Conservation (phyloP, 495 filamentous ascomycete genomes). For the Neurospora sublineolata region DNA sequence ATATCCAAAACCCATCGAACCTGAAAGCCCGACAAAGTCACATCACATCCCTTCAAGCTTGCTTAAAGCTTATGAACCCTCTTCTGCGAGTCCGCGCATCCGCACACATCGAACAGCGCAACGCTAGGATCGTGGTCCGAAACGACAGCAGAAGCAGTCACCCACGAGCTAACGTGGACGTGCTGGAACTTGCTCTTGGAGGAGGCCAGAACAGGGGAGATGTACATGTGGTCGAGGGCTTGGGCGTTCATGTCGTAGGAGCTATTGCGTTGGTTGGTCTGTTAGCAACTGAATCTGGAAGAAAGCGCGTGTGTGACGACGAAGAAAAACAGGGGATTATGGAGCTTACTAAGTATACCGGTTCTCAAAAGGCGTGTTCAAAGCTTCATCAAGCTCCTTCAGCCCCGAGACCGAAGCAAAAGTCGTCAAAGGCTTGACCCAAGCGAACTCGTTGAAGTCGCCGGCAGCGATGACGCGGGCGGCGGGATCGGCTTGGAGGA, state of each 20-base stretch:
- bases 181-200: constrained; percentile 38
- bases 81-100: not conserved
- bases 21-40: not conserved
- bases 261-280: constrained; percentile 13
- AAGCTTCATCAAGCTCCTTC: constrained; percentile 42
- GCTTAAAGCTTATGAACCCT: not conserved
- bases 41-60: not conserved
- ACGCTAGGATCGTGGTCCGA: constrained; percentile 53
- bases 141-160: constrained; percentile 26
- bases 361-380: constrained; percentile 32
- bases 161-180: constrained; percentile 53
- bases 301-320: not conserved
- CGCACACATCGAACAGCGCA: constrained; percentile 43
- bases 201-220: constrained; percentile 29
- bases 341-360: constrained; percentile 42
- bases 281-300: not conserved
- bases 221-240: constrained; percentile 51
- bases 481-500: constrained; percentile 30
- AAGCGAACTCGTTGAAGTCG: constrained; percentile 55
- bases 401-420: constrained; percentile 34
- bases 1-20: not conserved
- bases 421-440: constrained; percentile 36
- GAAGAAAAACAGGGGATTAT: not conserved
- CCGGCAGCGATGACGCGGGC: constrained; percentile 41
- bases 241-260: constrained; percentile 27